Conservation (phyloP, 2,329 filamentous ascomycete genomes). For the Phoma sp. region DNA sequence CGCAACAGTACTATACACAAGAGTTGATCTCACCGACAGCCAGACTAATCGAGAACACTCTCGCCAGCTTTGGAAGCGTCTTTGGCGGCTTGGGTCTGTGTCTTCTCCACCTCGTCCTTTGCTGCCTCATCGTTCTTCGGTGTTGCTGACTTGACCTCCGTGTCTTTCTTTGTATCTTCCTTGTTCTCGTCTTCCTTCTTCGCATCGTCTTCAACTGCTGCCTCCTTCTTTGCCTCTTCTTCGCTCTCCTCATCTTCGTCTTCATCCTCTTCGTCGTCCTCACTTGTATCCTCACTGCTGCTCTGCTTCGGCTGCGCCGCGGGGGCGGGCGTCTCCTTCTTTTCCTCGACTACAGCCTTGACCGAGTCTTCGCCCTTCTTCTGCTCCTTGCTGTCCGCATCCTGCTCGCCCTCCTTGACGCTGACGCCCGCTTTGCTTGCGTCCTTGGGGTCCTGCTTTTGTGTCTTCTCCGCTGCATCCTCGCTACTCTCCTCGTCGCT, state of each 20-base stretch:
- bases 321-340: background rate
- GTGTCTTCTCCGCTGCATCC: conserved; percentile 24
- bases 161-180: background rate
- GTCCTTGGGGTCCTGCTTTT: conserved; percentile 34
- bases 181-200: conserved; percentile 4
- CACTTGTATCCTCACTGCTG: conserved; percentile 6
- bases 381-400: conserved; percentile 17
- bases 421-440: conserved; percentile 43
- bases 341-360: background rate
- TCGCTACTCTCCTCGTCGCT: conserved; percentile 20
- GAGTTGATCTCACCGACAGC: background rate
- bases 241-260: background rate
- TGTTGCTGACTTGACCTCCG: background rate
- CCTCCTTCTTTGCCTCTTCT: background rate
- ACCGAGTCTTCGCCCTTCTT: background rate
- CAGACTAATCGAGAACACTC: conserved; percentile 43
- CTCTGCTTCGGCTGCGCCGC: conserved; percentile 29
- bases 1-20: background rate
- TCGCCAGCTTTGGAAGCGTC: conserved; percentile 41
- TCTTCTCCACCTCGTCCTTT: conserved; percentile 4
- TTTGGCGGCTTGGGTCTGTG: conserved; percentile 32
- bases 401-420: conserved; percentile 40
- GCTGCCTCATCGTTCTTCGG: background rate
- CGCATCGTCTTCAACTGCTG: background rate
- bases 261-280: background rate